phyloP scores from a whole-genome alignment of 2,329 filamentous ascomycete genomes.

The Penicillium sclerotiorum region DNA sequence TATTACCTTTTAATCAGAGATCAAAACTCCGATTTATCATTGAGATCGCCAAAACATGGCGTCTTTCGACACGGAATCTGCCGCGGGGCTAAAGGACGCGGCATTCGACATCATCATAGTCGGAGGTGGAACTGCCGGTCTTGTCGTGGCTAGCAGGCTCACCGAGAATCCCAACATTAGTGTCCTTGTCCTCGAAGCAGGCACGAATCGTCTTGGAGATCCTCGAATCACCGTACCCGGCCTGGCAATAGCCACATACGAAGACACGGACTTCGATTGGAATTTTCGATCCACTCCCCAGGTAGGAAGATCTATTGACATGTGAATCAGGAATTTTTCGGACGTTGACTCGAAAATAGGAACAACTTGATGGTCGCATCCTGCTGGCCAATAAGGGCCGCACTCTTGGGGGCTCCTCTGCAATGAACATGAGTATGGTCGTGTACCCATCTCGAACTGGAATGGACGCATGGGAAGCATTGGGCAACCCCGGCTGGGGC shows the following conservation, averaged over 20 bases:
- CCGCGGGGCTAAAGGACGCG: background rate
- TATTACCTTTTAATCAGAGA: background rate
- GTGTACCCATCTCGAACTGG: conserved; percentile 34
- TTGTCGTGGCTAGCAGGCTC: conserved; percentile 33
- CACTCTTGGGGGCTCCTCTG: conserved; percentile 54
- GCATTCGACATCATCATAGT: conserved; percentile 34
- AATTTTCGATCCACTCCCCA: conserved; percentile 28
- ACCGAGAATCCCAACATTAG: conserved; percentile 28
- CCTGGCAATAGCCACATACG: conserved; percentile 18
- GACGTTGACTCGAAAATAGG: conserved; percentile 7
- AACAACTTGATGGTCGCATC: conserved; percentile 41
- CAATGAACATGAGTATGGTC: conserved; percentile 46
- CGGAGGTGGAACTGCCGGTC: conserved; percentile 35
- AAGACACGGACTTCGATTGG: conserved; percentile 30
- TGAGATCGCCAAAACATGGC: no score
- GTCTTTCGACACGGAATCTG: background rate
- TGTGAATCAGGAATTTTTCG: no score
- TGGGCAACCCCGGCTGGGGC: conserved; percentile 52
- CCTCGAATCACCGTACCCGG: conserved; percentile 27
- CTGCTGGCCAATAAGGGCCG: conserved; percentile 51
- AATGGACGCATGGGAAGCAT: conserved; percentile 49
- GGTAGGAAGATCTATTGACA: conserved; percentile 9
- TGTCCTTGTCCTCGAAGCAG: conserved; percentile 34
- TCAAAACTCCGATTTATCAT: no score
- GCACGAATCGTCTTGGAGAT: conserved; percentile 26